phyloP scores from a whole-genome alignment of 1,139 yeast species.

The Magnusiomyces ingens region DNA sequence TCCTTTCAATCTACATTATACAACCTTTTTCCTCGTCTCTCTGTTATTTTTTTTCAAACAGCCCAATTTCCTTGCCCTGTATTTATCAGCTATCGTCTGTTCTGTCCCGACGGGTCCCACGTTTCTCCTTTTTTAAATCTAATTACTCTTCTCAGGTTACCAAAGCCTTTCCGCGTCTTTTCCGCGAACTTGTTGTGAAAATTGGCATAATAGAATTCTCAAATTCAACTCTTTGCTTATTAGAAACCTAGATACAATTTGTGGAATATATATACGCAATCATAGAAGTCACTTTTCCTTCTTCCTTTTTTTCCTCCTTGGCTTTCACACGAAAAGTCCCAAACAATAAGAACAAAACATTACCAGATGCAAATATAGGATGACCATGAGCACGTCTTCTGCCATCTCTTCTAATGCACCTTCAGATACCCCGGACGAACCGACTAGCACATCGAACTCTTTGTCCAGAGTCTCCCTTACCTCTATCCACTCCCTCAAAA shows the following conservation, averaged over 20 bases:
- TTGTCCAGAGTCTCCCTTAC: not conserved
- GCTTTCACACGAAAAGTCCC: not conserved
- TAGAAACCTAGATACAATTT: too few species aligned
- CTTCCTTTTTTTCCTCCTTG: conserved; percentile 1
- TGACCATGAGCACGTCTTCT: not conserved
- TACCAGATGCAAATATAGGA: conserved; percentile 2
- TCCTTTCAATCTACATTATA: conserved; percentile 8
- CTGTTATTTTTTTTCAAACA: not conserved
- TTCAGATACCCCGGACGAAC: not conserved
- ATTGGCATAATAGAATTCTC: too few species aligned
- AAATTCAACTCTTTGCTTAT: too few species aligned
- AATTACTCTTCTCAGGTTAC: not conserved
- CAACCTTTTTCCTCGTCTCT: conserved; percentile 1
- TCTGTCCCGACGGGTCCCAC: not conserved
- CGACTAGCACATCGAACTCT: too few species aligned
- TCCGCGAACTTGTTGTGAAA: not conserved
- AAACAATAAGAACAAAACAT: too few species aligned
- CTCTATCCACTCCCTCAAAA: not conserved
- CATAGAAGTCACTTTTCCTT: not conserved
- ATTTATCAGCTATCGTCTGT: not conserved
- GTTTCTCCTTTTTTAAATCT: not conserved
- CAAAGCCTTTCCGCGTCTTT: not conserved
- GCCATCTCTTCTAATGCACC: conserved; percentile 3
- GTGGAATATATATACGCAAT: too few species aligned
- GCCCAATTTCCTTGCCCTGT: not conserved